Evolutionary conservation across 805 yeast genomes (phyloP), one percentile per base, ranked within the genome.

Genomic region (Ogataea glucozyma): DNA sequence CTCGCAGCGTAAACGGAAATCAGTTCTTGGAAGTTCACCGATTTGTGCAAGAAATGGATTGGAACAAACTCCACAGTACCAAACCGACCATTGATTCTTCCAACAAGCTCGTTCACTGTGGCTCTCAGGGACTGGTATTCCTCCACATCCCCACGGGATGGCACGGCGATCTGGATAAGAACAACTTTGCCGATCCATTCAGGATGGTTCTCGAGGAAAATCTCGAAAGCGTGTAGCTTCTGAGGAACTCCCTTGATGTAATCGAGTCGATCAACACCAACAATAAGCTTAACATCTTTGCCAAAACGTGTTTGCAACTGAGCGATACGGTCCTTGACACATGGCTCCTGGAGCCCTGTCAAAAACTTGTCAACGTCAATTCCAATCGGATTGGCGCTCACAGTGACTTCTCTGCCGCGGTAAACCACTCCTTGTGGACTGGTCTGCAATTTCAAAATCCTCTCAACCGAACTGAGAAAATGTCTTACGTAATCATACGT

Each of bases 381-480:
- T 44, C 99, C 99, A 53, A 93, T 93, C n/a, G 99, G 99, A 76
- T 90, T 91, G 0, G 98, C 97, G 18, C 97, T 97, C 26, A 93
- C 88, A 21, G 80, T 79, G 34, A 93, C 91, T 47, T 79, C 78
- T 39, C 91, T 71, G 21, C 88, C 86, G 32, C 80, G 71, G 60
- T 75, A 88, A 48, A 84, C 83, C 14, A 93, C 86, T 14, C 97
- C 96, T 51, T 89, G 90, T 3, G 99, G 99, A 47, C 85, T 72
- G 0, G 97, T 89, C 38, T 82, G 83, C 6, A 89, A 79, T 47
- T 86, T 77, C 40, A 93, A 74, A 14, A 93, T 85, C 43, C 96
- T 75, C 46, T 89, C 83, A 9, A 93, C 96, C 1, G 96, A 82
- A 14, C 95, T 84, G 41, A 95, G 67, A 67, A 95, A 93, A 70